These are phyloP conservation scores for Phaeosphaeriaceae sp. DNA, from an alignment of 2,329 filamentous ascomycete species.

Conservation along the genomic window DNA sequence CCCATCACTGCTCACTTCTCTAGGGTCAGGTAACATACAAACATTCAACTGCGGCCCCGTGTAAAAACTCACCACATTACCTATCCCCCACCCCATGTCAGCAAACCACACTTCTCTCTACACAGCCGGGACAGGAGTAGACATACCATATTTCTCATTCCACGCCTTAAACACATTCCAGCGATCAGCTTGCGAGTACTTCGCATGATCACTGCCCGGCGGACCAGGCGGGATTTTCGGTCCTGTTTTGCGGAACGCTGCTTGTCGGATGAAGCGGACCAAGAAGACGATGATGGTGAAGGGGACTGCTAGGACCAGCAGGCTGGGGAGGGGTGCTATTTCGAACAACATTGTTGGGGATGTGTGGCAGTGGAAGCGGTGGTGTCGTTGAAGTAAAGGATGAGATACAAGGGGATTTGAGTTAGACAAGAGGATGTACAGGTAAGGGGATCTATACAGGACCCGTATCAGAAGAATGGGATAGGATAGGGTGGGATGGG, in stretches of 20 bases:
- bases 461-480: slow-evolving; percentile 4
- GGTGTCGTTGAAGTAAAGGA: slow-evolving; percentile 8
- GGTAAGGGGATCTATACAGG: slow-evolving; percentile 9
- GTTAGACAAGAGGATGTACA: slow-evolving; percentile 4
- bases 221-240: slow-evolving; percentile 12
- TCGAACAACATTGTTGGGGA: slow-evolving; percentile 13
- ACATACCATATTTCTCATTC: slow-evolving; percentile 13
- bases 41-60: slow-evolving; percentile 10
- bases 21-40: slow-evolving; percentile 7
- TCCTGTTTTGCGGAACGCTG: slow-evolving; percentile 10
- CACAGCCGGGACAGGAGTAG: slow-evolving; percentile 7
- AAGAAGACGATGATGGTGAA: slow-evolving; percentile 11
- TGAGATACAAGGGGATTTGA: slow-evolving; percentile 9
- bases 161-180: slow-evolving; percentile 13
- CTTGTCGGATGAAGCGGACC: slow-evolving; percentile 7
- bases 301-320: slow-evolving; percentile 11
- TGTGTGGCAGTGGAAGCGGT: slow-evolving; percentile 6
- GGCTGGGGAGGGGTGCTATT: slow-evolving; percentile 9
- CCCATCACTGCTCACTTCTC: slow-evolving; percentile 7
- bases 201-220: slow-evolving; percentile 11
- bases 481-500: neutral
- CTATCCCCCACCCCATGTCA: slow-evolving; percentile 5
- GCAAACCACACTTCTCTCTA: slow-evolving; percentile 8
- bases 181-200: slow-evolving; percentile 13
- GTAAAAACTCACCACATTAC: slow-evolving; percentile 12